phyloP scores from a whole-genome alignment of 2,329 filamentous ascomycete genomes.

The Penicillium decumbens region DNA sequence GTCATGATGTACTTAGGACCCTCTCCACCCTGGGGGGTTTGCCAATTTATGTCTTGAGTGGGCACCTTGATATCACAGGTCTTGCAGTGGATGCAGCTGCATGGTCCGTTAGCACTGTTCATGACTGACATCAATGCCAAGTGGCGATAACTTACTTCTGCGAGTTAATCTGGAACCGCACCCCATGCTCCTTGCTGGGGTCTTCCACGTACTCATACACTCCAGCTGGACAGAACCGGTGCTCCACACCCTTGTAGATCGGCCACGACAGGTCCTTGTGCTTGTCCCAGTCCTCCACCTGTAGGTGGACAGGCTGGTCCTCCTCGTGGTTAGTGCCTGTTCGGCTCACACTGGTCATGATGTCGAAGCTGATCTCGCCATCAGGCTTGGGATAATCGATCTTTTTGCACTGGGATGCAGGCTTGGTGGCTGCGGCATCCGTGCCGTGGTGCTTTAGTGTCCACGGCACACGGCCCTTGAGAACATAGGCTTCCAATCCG shows the following conservation, averaged over 20 bases:
- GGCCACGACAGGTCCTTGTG: constrained; percentile 82
- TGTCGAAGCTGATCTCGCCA: constrained; percentile 90
- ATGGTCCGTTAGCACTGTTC: constrained; percentile 15
- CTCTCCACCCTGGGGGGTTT: constrained; percentile 87
- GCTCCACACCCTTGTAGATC: constrained; percentile 85
- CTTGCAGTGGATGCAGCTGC: constrained; percentile 97
- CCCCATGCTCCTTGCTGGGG: constrained; percentile 74
- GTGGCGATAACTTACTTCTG: constrained; percentile 70
- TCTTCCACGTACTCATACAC: constrained; percentile 99
- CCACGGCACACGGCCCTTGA: constrained; percentile 85
- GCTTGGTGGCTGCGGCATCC: constrained; percentile 74
- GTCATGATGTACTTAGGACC: constrained; percentile 63
- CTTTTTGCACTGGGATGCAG: constrained; percentile 72
- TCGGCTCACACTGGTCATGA: constrained; percentile 87
- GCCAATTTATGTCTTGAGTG: constrained; percentile 94
- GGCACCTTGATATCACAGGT: constrained; percentile 99
- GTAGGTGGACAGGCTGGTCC: constrained; percentile 92
- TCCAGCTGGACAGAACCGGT: constrained; percentile 92
- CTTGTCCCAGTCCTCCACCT: constrained; percentile 91
- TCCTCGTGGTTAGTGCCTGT: constrained; percentile 99
- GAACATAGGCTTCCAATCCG: constrained; percentile 79
- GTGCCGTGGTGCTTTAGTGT: constrained; percentile 78
- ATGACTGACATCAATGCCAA: neutral
- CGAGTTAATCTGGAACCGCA: constrained; percentile 94
- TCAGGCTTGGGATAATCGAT: constrained; percentile 98